Evolutionary conservation across 1,284 basidiomycete genomes (phyloP).

Genomic region (Rhodotorula sp.): DNA sequence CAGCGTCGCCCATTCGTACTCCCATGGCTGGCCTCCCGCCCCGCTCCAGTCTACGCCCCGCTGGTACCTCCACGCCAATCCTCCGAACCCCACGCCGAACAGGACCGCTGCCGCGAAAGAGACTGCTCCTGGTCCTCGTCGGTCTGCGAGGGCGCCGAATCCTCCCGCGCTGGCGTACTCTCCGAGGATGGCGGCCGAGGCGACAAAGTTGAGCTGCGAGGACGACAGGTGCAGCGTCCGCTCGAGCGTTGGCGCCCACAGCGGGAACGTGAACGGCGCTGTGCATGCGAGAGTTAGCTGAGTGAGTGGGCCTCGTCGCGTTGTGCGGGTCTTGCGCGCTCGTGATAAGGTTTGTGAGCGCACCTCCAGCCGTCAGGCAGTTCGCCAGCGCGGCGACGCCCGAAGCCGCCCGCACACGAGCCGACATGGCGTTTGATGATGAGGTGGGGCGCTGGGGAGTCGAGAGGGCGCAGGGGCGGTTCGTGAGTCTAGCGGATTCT

Average conservation of each 20-base stretch:
- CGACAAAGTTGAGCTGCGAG: conserved; percentile 25
- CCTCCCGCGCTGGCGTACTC: conserved; percentile 30
- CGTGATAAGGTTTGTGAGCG: not conserved
- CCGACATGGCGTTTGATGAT: not conserved
- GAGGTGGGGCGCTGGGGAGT: not conserved
- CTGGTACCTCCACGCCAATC: conserved; percentile 28
- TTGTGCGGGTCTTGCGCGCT: not conserved
- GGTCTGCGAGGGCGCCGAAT: conserved; percentile 39
- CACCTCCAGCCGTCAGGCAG: conserved; percentile 41
- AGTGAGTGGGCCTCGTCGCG: not conserved
- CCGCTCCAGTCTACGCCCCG: not conserved
- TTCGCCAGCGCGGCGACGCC: conserved; percentile 15
- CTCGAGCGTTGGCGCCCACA: conserved; percentile 32
- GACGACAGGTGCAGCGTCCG: conserved; percentile 16
- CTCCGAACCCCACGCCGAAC: conserved; percentile 37
- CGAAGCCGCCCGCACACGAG: not conserved
- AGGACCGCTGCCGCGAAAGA: conserved; percentile 28
- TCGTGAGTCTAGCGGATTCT: too few species aligned
- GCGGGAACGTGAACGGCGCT: conserved; percentile 39
- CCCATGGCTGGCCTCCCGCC: not conserved
- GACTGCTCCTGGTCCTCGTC: conserved; percentile 32
- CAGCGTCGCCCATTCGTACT: conserved; percentile 22
- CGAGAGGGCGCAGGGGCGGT: not conserved
- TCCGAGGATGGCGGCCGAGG: conserved; percentile 33
- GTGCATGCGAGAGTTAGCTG: not conserved